phyloP scores from a whole-genome alignment of 2,329 filamentous ascomycete species.

The Pyricularia sp. region DNA sequence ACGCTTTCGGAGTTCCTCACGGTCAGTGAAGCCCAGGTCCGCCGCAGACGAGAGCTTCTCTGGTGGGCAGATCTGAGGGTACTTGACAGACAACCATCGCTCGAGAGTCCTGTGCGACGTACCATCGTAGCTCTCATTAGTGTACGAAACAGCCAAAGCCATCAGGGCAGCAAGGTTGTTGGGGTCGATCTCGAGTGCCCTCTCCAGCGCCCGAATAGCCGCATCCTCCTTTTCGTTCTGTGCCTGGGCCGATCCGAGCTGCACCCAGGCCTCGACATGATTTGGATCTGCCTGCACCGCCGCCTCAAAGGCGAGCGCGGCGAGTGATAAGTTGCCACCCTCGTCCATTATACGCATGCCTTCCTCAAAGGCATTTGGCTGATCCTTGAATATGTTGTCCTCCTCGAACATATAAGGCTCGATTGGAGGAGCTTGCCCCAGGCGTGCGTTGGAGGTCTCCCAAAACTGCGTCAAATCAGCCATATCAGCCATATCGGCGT shows the following conservation, averaged over 20 bases:
- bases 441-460: constrained; percentile 44
- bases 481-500: constrained; percentile 49
- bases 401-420: constrained; percentile 92
- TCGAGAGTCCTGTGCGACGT: constrained; percentile 93
- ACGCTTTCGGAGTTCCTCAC: constrained; percentile 75
- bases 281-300: constrained; percentile 80
- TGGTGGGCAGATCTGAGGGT: constrained; percentile 67
- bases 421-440: constrained; percentile 59
- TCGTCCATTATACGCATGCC: constrained; percentile 86
- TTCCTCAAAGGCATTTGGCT: constrained; percentile 79
- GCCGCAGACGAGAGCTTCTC: constrained; percentile 58
- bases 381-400: constrained; percentile 76
- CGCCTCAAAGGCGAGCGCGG: constrained; percentile 88
- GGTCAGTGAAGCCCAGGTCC: constrained; percentile 92
- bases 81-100: constrained; percentile 92
- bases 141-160: constrained; percentile 92
- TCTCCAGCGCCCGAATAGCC: constrained; percentile 84
- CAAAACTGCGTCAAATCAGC: constrained; percentile 45
- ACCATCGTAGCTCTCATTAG: constrained; percentile 96
- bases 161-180: constrained; percentile 82
- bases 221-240: constrained; percentile 98
- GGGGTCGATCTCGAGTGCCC: constrained; percentile 77
- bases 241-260: constrained; percentile 81
- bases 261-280: constrained; percentile 87
- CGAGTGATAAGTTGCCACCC: constrained; percentile 86